Evolutionary conservation across 306 rosid genomes (phyloP), one percentile per base, ranked within the genome.

Genomic region (Arachis hypogaea): DNA sequence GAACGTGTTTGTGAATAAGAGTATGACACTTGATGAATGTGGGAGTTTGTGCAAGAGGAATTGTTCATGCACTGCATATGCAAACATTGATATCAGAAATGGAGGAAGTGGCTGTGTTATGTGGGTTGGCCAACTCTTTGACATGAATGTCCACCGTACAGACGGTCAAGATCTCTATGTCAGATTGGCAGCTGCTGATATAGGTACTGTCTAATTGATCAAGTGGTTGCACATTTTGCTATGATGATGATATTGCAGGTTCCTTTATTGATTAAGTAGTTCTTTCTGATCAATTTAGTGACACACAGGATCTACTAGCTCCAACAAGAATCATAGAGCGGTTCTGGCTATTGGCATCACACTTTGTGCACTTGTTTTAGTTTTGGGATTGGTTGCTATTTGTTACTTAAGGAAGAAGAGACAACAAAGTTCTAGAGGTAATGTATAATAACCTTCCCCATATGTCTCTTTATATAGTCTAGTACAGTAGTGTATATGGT

Each of bases 131-230:
- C 78, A 81, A 3, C 87, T 91, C 9, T 0, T 81, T 4, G 97
- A 91, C 56, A 28, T 79, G 1, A 89, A 95, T 52, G 38, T 18
- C 40, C 87, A 84, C 45, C 11, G 82, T 6, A 42, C 6, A 0
- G 95, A 85, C 7, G 97, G 97, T 0, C 97, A 91, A 58, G 69
- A 63, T 67, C 83, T 91, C 14, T 84, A 70, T 68, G 77, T 91
- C 60, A 77, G 89, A 64, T 81, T 89, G 47, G 86, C 95, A 7
- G 86, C 97, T 85, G 82, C 97, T 47, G 97, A 89, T 51, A 30
- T 83, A 18, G 95, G 97, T 91, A 22, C 28, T 88, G 0, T 76
- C 9, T 57, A 1, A 11, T 68, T 2, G 28, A 22, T 22, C 1
- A 22, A 22, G 28, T 22, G 28, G 28, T 22, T 22, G 28, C 28